Evolutionary conservation across 805 yeast genomes (phyloP), one percentile per base, ranked within the genome.

Genomic region (Candida tallmaniae): DNA sequence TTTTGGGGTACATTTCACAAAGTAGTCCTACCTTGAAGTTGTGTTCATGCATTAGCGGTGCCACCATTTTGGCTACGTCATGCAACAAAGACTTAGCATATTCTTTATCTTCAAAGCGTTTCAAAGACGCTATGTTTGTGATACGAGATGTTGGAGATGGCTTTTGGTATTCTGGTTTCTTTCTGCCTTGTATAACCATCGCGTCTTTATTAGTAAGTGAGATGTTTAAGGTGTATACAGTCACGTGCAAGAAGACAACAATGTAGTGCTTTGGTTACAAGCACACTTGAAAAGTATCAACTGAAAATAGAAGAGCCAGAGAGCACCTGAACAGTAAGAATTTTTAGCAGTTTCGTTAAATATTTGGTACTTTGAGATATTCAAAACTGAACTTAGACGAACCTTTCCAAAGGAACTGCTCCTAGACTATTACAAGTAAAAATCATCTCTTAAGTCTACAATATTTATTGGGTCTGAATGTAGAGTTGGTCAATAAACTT

Each of bases 1-100:
- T 68, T 41, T 73, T 79, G 3, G 97, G 97, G 42, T 65, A 82
- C 74, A 90, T 84, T 55, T 90, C 97, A 42, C 83, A 74, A 11
- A 90, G 54, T 0, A 72, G 60, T 0, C 77, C 78, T 2, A 89
- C 90, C 34, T 72, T 75, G 51, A 84, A 75, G 4, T 73, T 69
- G 40, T 78, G 70, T 27, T 74, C 74, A 39, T 76, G 73, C 79
- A 90, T 84, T 34, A 90, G 58, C 3, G 95, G 96, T 2, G 89
- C 79, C 10, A 83, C 93, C 21, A 70, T 57, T 17, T 66, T 69
- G 3, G 90, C 89, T 11, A 86, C 68, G 29, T 80, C 77, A 42
- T 81, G 83, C 3, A 88, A 65, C 26, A 84, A 44, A 12, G 74
- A 73, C 21, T 48, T 49, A 4, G 73, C 71, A 31, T 57, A 46